Evolutionary conservation across 75 land plant genomes (phyloP).

Genomic region (Selaginella tamariscina): DNA sequence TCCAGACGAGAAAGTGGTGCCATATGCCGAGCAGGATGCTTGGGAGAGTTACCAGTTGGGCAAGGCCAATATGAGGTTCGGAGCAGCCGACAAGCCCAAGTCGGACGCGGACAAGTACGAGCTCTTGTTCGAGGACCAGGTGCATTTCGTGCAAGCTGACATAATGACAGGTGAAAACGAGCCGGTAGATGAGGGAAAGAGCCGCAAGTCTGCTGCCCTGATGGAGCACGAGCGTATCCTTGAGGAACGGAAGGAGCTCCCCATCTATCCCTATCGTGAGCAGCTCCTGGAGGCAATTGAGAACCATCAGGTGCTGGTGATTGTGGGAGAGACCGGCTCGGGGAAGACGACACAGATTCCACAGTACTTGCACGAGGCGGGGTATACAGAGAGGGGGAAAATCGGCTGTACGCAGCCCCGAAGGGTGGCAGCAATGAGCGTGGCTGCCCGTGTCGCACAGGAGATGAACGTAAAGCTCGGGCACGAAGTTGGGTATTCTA

Average conservation of each 20-base stretch:
- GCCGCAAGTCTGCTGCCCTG: background rate
- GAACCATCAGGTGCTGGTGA: constrained; percentile 39
- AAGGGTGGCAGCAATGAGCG: constrained; percentile 51
- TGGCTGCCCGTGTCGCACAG: constrained; percentile 41
- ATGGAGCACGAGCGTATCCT: background rate
- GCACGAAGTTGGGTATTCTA: constrained; percentile 10
- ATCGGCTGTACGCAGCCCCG: constrained; percentile 84
- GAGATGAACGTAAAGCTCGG: constrained; percentile 35
- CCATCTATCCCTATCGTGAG: background rate
- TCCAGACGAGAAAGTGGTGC: background rate
- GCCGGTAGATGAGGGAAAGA: background rate
- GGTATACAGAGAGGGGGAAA: constrained; percentile 27
- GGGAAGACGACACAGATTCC: constrained; percentile 84
- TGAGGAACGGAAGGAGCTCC: constrained; percentile 4
- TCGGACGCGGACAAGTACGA: constrained; percentile 34
- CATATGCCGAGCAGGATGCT: constrained; percentile 9
- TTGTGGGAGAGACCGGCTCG: constrained; percentile 82
- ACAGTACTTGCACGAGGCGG: constrained; percentile 66
- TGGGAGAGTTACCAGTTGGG: constrained; percentile 22
- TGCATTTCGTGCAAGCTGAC: background rate
- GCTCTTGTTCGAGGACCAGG: background rate
- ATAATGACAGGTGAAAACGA: background rate
- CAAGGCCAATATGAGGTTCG: constrained; percentile 75
- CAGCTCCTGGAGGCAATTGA: constrained; percentile 1
- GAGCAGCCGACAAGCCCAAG: constrained; percentile 60